Evolutionary conservation across 2,329 filamentous ascomycete species (phyloP).

Genomic region (Ramularia endophylla): DNA sequence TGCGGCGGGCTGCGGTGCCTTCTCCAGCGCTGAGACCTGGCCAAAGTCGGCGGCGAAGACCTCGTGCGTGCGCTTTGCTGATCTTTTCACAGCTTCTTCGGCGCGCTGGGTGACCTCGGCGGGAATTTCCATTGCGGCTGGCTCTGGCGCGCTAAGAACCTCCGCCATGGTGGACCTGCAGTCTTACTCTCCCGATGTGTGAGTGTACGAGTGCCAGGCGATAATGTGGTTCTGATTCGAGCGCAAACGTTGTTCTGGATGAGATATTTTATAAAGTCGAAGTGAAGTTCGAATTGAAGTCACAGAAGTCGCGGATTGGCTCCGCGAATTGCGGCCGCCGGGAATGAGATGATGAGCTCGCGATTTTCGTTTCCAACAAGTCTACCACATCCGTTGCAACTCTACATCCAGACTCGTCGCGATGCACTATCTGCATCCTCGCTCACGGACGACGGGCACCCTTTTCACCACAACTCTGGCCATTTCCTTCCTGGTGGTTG

Average conservation of each 20-base stretch:
- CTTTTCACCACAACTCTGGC: constrained; percentile 91
- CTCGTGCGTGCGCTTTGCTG: constrained; percentile 50
- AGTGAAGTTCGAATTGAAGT: too few species aligned
- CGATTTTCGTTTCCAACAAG: too few species aligned
- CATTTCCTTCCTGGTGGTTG: constrained; percentile 87
- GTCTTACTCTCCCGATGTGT: too few species aligned
- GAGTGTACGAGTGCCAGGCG: too few species aligned
- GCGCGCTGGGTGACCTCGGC: constrained; percentile 20
- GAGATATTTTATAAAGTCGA: too few species aligned
- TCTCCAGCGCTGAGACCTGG: constrained; percentile 36
- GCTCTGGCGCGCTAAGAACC: neutral
- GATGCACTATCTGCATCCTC: constrained; percentile 68
- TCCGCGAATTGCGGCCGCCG: too few species aligned
- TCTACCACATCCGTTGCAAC: too few species aligned
- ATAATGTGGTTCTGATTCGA: too few species aligned
- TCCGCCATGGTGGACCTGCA: constrained; percentile 1
- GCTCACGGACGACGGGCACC: constrained; percentile 86
- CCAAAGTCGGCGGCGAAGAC: constrained; percentile 50
- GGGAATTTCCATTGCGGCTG: constrained; percentile 13
- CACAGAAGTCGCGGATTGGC: too few species aligned
- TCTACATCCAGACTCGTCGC: neutral
- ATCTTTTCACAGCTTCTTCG: constrained; percentile 35
- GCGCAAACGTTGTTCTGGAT: too few species aligned
- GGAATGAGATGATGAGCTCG: too few species aligned
- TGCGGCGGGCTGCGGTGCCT: constrained; percentile 36